Percentiles rank a stretch among this genome's conserved stretches.
Conservation (phyloP, 345 rosid species). For the Alliaria petiolata region DNA sequence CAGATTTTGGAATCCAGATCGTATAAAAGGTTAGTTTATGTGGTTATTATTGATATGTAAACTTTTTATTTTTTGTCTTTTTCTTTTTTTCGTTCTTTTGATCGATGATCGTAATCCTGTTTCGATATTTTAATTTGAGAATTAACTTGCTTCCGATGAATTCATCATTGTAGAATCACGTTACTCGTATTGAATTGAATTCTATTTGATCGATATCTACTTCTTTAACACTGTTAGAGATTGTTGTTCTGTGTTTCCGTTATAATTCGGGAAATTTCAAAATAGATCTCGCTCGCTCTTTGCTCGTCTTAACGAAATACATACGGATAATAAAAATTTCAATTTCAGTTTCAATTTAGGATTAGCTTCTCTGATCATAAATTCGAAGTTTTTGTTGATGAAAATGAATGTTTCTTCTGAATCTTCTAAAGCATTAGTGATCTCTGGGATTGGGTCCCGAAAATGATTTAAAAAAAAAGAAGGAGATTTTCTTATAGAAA, state of each 20-base stretch:
- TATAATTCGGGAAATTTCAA: not conserved
- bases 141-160: not conserved
- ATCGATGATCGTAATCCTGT: not conserved
- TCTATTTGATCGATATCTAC: not conserved
- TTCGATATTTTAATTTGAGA: not conserved
- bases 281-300: not conserved
- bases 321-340: no score
- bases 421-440: not conserved
- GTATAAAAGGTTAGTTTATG: slow-evolving; percentile 4
- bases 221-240: no score
- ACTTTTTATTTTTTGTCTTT: no score
- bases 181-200: not conserved
- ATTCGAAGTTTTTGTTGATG: not conserved
- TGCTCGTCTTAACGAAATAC: no score
- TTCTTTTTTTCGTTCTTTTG: not conserved
- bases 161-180: no score
- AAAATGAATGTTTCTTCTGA: not conserved
- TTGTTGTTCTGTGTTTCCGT: not conserved
- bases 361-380: not conserved
- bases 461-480: no score
- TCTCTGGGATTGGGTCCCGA: not conserved
- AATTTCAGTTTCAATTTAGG: no score
- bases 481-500: not conserved
- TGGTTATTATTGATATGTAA: not conserved
- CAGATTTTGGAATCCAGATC: not conserved